phyloP scores from a whole-genome alignment of 1,284 basidiomycete species.

The Wallemia mellicola region DNA sequence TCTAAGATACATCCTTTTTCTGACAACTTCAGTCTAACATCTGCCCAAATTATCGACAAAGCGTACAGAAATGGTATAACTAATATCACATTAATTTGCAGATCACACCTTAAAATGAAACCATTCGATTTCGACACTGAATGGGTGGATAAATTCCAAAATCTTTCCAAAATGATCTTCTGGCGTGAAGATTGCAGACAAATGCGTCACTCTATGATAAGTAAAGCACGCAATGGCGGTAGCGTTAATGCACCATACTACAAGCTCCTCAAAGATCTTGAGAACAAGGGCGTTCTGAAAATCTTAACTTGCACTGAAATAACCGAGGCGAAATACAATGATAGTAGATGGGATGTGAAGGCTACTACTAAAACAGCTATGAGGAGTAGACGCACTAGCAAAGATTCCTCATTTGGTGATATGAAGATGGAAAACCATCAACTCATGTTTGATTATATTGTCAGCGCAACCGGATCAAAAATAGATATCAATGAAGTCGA shows the following conservation, averaged over 20 bases:
- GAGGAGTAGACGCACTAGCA: slow-evolving; percentile 8
- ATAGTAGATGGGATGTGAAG: not conserved
- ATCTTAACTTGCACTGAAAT: not conserved
- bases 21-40: slow-evolving; percentile 10
- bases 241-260: not conserved
- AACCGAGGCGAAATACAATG: not conserved
- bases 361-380: not conserved
- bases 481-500: slow-evolving; percentile 7
- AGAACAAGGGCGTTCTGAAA: not conserved
- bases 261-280: not conserved
- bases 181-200: slow-evolving; percentile 11
- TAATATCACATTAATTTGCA: slow-evolving; percentile 12
- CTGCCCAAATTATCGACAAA: slow-evolving; percentile 14
- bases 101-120: slow-evolving; percentile 14
- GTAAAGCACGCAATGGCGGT: slow-evolving; percentile 10
- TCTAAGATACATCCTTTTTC: not conserved
- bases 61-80: slow-evolving; percentile 10
- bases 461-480: slow-evolving; percentile 12
- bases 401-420: slow-evolving; percentile 6
- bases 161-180: slow-evolving; percentile 11
- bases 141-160: slow-evolving; percentile 11
- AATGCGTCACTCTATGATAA: slow-evolving; percentile 9
- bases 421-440: slow-evolving; percentile 1
- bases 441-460: slow-evolving; percentile 8
- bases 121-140: slow-evolving; percentile 13